These are phyloP conservation scores for Penicillium sclerotiorum DNA, from an alignment of 2,329 filamentous ascomycete genomes.

Conservation along the genomic window DNA sequence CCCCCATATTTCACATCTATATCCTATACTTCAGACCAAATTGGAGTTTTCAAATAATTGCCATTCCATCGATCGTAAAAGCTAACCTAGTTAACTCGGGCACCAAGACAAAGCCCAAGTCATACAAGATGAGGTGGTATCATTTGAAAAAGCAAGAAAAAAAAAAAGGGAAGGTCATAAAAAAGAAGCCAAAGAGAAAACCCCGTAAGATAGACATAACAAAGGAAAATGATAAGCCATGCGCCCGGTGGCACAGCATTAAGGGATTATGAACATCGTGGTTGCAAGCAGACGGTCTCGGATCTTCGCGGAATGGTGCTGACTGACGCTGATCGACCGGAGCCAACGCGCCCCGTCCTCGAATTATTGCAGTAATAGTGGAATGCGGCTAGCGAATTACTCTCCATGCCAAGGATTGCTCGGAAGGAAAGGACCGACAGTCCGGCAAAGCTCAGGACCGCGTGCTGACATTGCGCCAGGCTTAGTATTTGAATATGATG, in stretches of 20 bases:
- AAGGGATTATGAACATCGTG: slow-evolving; percentile 25
- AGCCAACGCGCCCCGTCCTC: too few species aligned
- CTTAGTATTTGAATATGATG: slow-evolving; percentile 87
- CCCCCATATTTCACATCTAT: too few species aligned
- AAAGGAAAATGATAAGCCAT: slow-evolving; percentile 20
- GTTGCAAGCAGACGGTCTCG: too few species aligned
- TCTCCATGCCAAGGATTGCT: neutral
- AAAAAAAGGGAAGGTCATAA: slow-evolving; percentile 16
- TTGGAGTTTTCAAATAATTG: slow-evolving; percentile 23
- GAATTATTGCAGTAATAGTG: too few species aligned
- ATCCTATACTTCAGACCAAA: too few species aligned
- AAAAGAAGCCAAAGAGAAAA: too few species aligned
- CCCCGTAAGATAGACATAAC: too few species aligned
- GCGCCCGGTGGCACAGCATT: slow-evolving; percentile 15
- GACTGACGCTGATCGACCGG: slow-evolving; percentile 20
- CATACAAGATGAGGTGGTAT: slow-evolving; percentile 44
- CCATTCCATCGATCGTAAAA: slow-evolving; percentile 36
- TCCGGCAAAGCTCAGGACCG: neutral
- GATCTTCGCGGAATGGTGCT: slow-evolving; percentile 33
- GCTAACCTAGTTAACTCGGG: slow-evolving; percentile 29
- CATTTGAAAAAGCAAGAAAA: slow-evolving; percentile 34
- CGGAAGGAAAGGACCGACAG: neutral
- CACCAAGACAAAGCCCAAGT: slow-evolving; percentile 30
- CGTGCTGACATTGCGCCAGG: neutral
- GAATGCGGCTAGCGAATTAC: neutral